Evolutionary conservation across 768 basidiomycete species (phyloP).

Genomic region (Sistotremastrum suecicum): DNA sequence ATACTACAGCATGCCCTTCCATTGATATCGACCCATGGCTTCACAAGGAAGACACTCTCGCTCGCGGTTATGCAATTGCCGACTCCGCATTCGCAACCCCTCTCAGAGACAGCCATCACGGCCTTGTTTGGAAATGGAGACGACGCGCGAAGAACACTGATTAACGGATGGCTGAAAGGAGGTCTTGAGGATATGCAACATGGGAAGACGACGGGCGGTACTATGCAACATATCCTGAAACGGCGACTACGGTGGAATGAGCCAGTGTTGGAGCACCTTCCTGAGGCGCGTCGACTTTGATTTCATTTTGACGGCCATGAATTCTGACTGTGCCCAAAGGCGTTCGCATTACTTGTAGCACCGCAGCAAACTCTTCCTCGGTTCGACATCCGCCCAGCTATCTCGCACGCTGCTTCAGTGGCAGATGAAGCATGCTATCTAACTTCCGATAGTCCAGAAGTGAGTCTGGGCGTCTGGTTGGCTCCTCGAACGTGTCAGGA

Average conservation of each 20-base stretch:
- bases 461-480: slow-evolving; percentile 17
- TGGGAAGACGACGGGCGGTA: slow-evolving; percentile 9
- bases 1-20: slow-evolving; percentile 50
- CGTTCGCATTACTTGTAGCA: slow-evolving; percentile 54
- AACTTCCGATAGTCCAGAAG: slow-evolving; percentile 44
- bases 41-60: slow-evolving; percentile 57
- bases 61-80: slow-evolving; percentile 46
- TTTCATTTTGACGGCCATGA: background rate
- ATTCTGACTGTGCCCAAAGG: slow-evolving; percentile 27
- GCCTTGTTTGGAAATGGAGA: slow-evolving; percentile 63
- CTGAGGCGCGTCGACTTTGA: slow-evolving; percentile 35
- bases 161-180: slow-evolving; percentile 63
- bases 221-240: slow-evolving; percentile 37
- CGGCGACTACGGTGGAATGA: slow-evolving; percentile 52
- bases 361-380: slow-evolving; percentile 33
- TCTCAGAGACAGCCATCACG: slow-evolving; percentile 56
- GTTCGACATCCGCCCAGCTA: slow-evolving; percentile 43
- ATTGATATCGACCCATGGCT: slow-evolving; percentile 52
- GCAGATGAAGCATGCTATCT: slow-evolving; percentile 61
- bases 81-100: slow-evolving; percentile 36
- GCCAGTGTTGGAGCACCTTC: slow-evolving; percentile 46
- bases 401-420: slow-evolving; percentile 45
- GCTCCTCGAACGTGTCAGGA: background rate
- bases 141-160: slow-evolving; percentile 45
- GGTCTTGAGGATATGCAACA: slow-evolving; percentile 39